phyloP scores from a whole-genome alignment of 176 grass and related monocot species.

The Raddia guianensis region DNA sequence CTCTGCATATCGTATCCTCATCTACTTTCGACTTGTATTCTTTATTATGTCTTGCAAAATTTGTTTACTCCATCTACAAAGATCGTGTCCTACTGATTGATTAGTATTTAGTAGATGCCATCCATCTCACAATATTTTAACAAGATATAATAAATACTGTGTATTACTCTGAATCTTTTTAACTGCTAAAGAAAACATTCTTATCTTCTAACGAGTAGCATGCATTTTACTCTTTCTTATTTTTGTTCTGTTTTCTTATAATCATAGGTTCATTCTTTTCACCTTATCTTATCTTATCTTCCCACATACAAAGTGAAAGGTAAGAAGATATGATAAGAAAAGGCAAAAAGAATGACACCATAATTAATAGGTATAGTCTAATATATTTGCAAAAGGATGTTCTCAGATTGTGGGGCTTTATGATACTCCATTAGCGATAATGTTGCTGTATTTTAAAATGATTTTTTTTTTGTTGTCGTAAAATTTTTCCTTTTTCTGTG shows the following conservation, averaged over 20 bases:
- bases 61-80: slow-evolving; percentile 18
- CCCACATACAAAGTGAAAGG: too few relatives aligned
- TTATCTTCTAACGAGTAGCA: background rate
- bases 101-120: slow-evolving; percentile 4
- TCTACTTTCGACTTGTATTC: slow-evolving; percentile 22
- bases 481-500: slow-evolving; percentile 4
- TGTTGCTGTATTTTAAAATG: slow-evolving; percentile 18
- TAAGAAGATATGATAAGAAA: too few relatives aligned
- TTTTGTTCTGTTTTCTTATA: background rate
- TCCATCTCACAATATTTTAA: background rate
- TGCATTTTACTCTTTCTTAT: background rate
- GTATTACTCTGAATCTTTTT: slow-evolving; percentile 10
- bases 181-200: background rate
- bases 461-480: background rate
- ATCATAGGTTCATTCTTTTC: background rate
- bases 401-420: background rate
- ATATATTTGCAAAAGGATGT: slow-evolving; percentile 15
- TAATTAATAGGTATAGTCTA: slow-evolving; percentile 17
- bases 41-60: slow-evolving; percentile 6
- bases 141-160: background rate
- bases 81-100: background rate
- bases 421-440: background rate
- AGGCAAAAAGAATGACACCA: background rate
- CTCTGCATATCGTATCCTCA: slow-evolving; percentile 94
- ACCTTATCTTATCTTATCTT: too few relatives aligned